Percentiles rank a stretch among this genome's conserved stretches.
Evolutionary conservation across 2,329 filamentous ascomycete genomes (phyloP).

Genomic region (Colletotrichum liaoningense): DNA sequence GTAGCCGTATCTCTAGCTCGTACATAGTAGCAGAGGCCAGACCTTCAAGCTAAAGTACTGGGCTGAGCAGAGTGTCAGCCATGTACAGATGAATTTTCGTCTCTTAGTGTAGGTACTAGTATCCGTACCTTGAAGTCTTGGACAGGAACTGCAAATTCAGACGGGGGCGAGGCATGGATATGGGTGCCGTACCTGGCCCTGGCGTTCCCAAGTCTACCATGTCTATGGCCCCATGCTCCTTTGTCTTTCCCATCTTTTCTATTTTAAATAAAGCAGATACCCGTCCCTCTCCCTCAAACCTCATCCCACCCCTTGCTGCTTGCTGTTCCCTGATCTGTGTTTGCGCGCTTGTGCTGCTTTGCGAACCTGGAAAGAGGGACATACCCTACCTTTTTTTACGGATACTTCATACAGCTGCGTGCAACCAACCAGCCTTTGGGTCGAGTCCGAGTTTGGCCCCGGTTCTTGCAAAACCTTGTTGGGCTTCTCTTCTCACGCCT

Average conservation of each 20-base stretch:
- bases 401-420: not conserved
- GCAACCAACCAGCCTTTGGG: not conserved
- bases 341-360: slow-evolving; percentile 1
- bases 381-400: not conserved
- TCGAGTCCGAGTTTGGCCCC: slow-evolving; percentile 1
- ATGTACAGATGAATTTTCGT: not conserved
- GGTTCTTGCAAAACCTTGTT: not conserved
- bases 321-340: not conserved
- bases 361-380: not conserved
- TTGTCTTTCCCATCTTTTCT: not conserved
- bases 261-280: not conserved
- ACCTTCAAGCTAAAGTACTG: not conserved
- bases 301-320: not conserved
- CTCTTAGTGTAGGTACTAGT: too few relatives aligned
- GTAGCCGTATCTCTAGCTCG: not conserved
- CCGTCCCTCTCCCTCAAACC: not conserved
- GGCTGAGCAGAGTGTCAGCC: not conserved
- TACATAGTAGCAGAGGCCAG: not conserved
- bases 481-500: not conserved
- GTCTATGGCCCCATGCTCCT: not conserved
- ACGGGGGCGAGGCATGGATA: not conserved
- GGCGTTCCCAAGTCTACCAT: not conserved
- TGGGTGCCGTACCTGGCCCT: not conserved
- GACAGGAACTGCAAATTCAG: not conserved
- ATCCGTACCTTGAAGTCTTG: too few relatives aligned